Evolutionary conservation across 2,329 filamentous ascomycete species (phyloP), one percentile per base, ranked within the genome.

Genomic region (Trichoderma gracile): DNA sequence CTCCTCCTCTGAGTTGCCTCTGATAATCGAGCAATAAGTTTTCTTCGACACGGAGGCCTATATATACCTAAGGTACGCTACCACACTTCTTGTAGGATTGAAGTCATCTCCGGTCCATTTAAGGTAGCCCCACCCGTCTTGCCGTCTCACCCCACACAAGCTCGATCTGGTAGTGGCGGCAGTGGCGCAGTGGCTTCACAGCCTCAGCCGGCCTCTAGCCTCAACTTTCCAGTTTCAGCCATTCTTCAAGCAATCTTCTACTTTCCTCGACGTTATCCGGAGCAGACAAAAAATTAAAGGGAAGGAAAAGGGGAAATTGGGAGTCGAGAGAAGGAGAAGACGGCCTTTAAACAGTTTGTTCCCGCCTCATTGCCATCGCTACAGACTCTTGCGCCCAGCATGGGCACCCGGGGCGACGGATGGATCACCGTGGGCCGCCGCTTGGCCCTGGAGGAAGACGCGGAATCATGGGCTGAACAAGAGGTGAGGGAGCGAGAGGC

Each of bases 341-440:
- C 25, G 25, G 4, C 25, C 25, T 5, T 6, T 27, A 6, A 27
- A 27, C 25, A 27, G 25, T 27, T 27, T 27, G 2, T 5, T 27
- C 25, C 25, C 25, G 25, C 25, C 25, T 9, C 27, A 47, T 33
- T 46, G 59, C 49, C 27, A 54, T 23, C 23, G 58, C 25, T 5
- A 45, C 10, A 33, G 33, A 14, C 3, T 46, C 47, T 2, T 52
- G 42, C 25, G 56, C 23, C 60, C 54, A 67, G 30, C 25, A 76
- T 75, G 74, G 69, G 68, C 53, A 73, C 76, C 65, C 70, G 72
- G 67, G 64, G 66, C 27, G 67, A 69, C 59, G 74, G 72, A 64
- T 76, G 74, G 74, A 75, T 73, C 47, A 74, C 71, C 46, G 71
- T 76, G 52, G 74, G 74, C 59, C 64, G 67, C 52, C 67, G 67